A percentile compares a stretch with the other conserved stretches of the same genome.
These are phyloP conservation scores for Beauveria sp. DNA, from an alignment of 2,329 filamentous ascomycete genomes.

Conservation along the genomic window DNA sequence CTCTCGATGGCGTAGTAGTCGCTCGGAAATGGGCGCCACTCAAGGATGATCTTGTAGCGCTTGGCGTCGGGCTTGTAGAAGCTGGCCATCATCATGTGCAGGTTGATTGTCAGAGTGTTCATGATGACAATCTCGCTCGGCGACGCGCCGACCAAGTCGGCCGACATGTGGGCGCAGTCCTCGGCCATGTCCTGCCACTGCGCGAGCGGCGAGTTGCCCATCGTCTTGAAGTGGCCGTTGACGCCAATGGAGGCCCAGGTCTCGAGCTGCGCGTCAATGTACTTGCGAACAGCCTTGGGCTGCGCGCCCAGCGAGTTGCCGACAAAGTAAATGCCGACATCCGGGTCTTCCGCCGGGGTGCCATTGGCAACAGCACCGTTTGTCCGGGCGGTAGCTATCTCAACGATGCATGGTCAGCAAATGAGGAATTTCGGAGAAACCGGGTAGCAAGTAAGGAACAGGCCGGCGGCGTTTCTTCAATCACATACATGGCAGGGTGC, in stretches of 20 bases:
- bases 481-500: slow-evolving; percentile 30
- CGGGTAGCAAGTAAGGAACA: background rate
- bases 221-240: slow-evolving; percentile 68
- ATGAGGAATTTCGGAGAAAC: background rate
- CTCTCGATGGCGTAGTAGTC: slow-evolving; percentile 82
- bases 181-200: slow-evolving; percentile 77
- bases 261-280: slow-evolving; percentile 65
- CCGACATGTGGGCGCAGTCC: slow-evolving; percentile 60
- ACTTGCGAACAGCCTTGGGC: slow-evolving; percentile 57
- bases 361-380: slow-evolving; percentile 16
- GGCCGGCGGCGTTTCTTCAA: background rate
- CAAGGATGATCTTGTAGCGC: slow-evolving; percentile 74
- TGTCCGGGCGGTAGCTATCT: background rate
- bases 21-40: slow-evolving; percentile 84
- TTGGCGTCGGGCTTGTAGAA: slow-evolving; percentile 66
- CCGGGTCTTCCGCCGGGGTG: slow-evolving; percentile 21
- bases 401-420: background rate
- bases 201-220: slow-evolving; percentile 59
- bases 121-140: slow-evolving; percentile 74
- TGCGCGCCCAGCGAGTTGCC: slow-evolving; percentile 87
- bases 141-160: slow-evolving; percentile 66
- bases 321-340: slow-evolving; percentile 64
- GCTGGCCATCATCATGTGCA: slow-evolving; percentile 76
- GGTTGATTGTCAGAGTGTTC: slow-evolving; percentile 76
- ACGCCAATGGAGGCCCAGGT: slow-evolving; percentile 84